Evolutionary conservation across 2,329 filamentous ascomycete genomes (phyloP).

Genomic region (Capronia americana): DNA sequence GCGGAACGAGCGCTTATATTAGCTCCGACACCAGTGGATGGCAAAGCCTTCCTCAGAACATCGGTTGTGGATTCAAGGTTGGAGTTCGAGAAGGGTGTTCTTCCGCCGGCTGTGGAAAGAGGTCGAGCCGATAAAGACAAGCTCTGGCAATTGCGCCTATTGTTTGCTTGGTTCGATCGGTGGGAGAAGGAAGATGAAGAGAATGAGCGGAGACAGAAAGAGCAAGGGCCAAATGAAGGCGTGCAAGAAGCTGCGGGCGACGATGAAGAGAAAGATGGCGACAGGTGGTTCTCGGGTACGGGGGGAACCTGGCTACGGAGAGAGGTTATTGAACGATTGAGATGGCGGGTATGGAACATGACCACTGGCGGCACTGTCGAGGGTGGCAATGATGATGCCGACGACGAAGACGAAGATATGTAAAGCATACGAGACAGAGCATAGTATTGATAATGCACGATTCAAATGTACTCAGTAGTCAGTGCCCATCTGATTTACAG

Average conservation of each 20-base stretch:
- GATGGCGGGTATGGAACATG: constrained; percentile 57
- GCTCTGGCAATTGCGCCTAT: constrained; percentile 66
- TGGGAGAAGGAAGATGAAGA: constrained; percentile 46
- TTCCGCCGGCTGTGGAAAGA: constrained; percentile 11
- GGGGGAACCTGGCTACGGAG: constrained; percentile 58
- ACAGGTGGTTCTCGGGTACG: constrained; percentile 28
- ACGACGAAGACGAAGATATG: background rate
- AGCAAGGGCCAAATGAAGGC: background rate
- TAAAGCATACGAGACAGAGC: background rate
- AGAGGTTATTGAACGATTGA: constrained; percentile 63
- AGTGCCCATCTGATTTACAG: background rate
- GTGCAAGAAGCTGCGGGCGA: background rate
- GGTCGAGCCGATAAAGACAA: constrained; percentile 56
- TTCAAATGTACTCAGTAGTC: background rate
- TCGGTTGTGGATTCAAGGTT: constrained; percentile 75
- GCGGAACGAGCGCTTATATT: constrained; percentile 72
- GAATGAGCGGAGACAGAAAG: constrained; percentile 36
- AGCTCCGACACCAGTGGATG: constrained; percentile 48
- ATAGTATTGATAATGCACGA: background rate
- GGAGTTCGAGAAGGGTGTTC: constrained; percentile 62
- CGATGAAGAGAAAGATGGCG: constrained; percentile 15
- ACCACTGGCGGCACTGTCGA: constrained; percentile 10
- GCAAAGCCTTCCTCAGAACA: constrained; percentile 59
- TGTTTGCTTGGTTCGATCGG: constrained; percentile 72
- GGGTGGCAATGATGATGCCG: background rate